Percentiles rank a stretch among this genome's conserved stretches.
Evolutionary conservation across 148 eudicot genomes (phyloP).

Genomic region (Persicaria tinctoria): DNA sequence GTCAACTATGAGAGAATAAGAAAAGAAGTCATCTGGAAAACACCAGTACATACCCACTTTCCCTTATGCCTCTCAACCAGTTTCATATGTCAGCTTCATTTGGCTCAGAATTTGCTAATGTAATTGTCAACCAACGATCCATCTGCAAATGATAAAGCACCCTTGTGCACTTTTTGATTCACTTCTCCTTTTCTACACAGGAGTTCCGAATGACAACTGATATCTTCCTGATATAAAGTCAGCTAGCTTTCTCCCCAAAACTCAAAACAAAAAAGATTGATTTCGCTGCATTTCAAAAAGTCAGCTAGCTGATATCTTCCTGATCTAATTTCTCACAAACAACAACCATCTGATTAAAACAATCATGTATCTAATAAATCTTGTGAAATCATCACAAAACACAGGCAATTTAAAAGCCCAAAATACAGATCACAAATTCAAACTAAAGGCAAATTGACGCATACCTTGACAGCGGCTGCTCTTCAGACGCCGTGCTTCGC

Average conservation of each 20-base stretch:
- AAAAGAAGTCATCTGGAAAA: no score
- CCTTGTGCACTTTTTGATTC: no score
- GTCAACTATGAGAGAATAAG: no score
- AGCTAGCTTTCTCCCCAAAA: not conserved
- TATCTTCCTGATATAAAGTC: no score
- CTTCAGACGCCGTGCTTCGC: constrained; percentile 27
- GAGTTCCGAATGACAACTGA: no score
- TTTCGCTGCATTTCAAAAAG: not conserved
- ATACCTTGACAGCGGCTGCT: constrained; percentile 62
- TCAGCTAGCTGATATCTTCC: not conserved
- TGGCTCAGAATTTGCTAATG: no score
- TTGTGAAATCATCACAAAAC: not conserved
- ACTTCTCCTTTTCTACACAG: no score
- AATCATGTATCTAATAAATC: not conserved
- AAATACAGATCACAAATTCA: not conserved
- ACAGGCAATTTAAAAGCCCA: not conserved
- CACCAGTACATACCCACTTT: no score
- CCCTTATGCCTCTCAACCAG: no score
- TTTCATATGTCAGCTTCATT: no score
- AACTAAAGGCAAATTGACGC: not conserved
- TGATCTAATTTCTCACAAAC: not conserved
- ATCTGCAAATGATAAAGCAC: no score
- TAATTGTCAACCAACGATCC: no score
- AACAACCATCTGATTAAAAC: not conserved
- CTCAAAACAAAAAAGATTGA: not conserved